Evolutionary conservation across 208 protist genomes (phyloP).

Genomic region (Trypanosoma grayi): DNA sequence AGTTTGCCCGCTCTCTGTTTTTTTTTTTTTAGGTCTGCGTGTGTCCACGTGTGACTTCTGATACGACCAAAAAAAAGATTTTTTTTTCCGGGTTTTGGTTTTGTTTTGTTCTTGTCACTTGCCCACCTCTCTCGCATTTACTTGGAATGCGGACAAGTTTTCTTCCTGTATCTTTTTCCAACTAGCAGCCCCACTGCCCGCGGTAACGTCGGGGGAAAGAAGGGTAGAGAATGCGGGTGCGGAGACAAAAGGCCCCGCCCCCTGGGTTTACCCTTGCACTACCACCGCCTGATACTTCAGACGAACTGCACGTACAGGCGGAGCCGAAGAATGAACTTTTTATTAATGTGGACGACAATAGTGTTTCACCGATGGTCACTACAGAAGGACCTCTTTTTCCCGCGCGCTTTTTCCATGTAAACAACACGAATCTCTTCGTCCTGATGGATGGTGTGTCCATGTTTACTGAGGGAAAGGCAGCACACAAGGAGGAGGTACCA

Average conservation of each 20-base stretch:
- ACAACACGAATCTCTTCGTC: conserved; percentile 89
- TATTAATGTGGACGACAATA: conserved; percentile 75
- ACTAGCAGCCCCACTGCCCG: neutral
- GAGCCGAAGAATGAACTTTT: conserved; percentile 71
- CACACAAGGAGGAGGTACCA: conserved; percentile 59
- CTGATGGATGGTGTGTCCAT: conserved; percentile 86
- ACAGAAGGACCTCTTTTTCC: conserved; percentile 25
- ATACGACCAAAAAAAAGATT: too few relatives aligned
- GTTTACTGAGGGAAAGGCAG: conserved; percentile 78
- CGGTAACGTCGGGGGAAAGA: neutral
- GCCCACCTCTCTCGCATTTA: conserved; percentile 16
- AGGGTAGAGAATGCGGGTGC: conserved; percentile 37
- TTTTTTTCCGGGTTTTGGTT: neutral
- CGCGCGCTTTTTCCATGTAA: conserved; percentile 83
- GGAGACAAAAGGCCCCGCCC: conserved; percentile 31
- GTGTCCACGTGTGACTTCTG: neutral
- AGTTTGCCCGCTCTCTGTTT: too few relatives aligned
- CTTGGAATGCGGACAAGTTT: conserved; percentile 1
- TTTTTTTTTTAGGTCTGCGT: conserved; percentile 10
- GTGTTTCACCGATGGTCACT: conserved; percentile 72
- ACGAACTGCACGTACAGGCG: conserved; percentile 67
- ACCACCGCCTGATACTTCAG: conserved; percentile 35
- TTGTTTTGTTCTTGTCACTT: conserved; percentile 1
- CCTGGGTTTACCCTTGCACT: conserved; percentile 49
- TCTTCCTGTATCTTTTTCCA: neutral